Conservation (phyloP, 768 basidiomycete genomes). For the Boletus fagicola region DNA sequence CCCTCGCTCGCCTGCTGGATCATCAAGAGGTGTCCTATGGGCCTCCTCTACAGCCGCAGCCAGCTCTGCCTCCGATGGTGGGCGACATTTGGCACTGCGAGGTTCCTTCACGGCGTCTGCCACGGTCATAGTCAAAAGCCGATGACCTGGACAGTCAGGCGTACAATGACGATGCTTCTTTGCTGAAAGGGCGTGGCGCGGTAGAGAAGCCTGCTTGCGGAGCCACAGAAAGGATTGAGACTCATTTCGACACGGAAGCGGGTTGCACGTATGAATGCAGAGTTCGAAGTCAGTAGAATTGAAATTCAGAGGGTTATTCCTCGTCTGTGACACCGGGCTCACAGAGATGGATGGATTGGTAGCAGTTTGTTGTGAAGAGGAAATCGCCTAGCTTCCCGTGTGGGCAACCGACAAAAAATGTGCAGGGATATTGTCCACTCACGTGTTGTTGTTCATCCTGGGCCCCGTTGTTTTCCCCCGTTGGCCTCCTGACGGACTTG, state of each 20-base stretch:
- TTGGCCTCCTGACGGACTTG: conserved; percentile 12
- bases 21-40: background rate
- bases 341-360: background rate
- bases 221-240: conserved; percentile 27
- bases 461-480: background rate
- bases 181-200: conserved; percentile 26
- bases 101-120: conserved; percentile 23
- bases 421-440: background rate
- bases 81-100: conserved; percentile 22
- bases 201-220: conserved; percentile 21
- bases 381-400: background rate
- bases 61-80: conserved; percentile 22
- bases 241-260: conserved; percentile 26
- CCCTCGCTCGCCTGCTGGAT: background rate
- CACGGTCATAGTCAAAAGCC: conserved; percentile 15
- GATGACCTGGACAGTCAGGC: conserved; percentile 22
- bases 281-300: conserved; percentile 21
- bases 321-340: conserved; percentile 6
- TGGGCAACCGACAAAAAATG: background rate
- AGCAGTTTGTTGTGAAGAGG: background rate
- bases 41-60: conserved; percentile 16
- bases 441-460: conserved; percentile 14
- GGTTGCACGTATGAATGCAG: conserved; percentile 29
- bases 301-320: background rate
- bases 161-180: conserved; percentile 22